phyloP scores from a whole-genome alignment of 2,329 filamentous ascomycete species.

The Aureobasidium sp. region DNA sequence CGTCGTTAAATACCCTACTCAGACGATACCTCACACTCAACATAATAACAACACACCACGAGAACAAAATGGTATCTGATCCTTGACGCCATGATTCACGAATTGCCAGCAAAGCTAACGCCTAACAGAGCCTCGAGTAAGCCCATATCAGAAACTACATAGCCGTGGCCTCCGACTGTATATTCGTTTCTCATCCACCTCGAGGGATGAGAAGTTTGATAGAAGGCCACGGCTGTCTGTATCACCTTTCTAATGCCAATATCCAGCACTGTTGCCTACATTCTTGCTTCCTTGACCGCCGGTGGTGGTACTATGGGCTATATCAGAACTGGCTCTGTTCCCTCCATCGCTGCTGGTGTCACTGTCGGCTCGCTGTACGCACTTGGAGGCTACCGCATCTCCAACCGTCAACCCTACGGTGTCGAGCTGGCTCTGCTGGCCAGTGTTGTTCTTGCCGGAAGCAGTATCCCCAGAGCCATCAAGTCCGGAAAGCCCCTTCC shows the following conservation, averaged over 20 bases:
- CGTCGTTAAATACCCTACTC: neutral
- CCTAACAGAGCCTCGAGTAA: slow-evolving; percentile 12
- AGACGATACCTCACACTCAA: neutral
- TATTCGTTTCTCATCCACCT: too few species aligned
- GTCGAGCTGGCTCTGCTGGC: slow-evolving; percentile 84
- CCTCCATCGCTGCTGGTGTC: slow-evolving; percentile 76
- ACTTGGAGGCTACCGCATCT: slow-evolving; percentile 72
- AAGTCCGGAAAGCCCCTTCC: slow-evolving; percentile 78
- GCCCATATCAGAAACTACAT: neutral
- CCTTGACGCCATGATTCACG: too few species aligned
- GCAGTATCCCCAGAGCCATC: slow-evolving; percentile 78
- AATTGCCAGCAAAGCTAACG: neutral
- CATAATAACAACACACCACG: neutral
- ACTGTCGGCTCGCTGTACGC: slow-evolving; percentile 73
- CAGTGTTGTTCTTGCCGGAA: slow-evolving; percentile 73
- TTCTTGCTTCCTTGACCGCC: slow-evolving; percentile 74
- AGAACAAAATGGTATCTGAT: neutral
- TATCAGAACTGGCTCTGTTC: slow-evolving; percentile 72
- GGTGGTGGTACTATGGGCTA: slow-evolving; percentile 84
- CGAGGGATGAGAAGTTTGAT: too few species aligned
- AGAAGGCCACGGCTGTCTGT: too few species aligned
- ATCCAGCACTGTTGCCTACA: slow-evolving; percentile 51
- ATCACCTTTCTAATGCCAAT: neutral
- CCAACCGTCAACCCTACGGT: slow-evolving; percentile 67
- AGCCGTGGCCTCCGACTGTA: too few species aligned